Percentiles rank a stretch among this genome's conserved stretches.
phyloP scores from a whole-genome alignment of 352 stramenopile genomes.

The Pythium grandisporangium region DNA sequence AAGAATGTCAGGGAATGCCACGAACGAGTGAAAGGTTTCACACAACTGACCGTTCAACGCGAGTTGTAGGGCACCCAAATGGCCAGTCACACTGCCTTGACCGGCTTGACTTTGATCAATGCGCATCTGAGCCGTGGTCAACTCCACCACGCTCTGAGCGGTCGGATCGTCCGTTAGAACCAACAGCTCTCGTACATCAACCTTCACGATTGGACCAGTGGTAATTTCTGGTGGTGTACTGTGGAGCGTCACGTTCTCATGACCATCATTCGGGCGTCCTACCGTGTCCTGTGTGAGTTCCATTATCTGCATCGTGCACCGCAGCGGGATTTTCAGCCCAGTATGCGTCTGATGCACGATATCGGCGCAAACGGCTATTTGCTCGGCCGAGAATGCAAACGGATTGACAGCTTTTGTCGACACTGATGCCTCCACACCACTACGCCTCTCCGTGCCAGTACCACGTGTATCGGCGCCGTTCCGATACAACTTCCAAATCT shows the following conservation, averaged over 20 bases:
- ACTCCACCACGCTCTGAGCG: background rate
- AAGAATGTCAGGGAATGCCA: constrained; percentile 9
- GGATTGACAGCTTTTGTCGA: background rate
- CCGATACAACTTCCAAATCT: constrained; percentile 1
- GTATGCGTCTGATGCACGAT: background rate
- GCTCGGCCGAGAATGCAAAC: constrained; percentile 2
- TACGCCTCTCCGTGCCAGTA: too few species aligned
- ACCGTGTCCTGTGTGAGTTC: constrained; percentile 2
- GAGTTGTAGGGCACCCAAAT: background rate
- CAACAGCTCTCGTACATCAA: background rate
- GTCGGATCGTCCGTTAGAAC: background rate
- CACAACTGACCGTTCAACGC: constrained; percentile 5
- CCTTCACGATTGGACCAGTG: too few species aligned
- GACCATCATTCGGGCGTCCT: too few species aligned
- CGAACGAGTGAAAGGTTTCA: constrained; percentile 10
- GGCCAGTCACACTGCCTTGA: constrained; percentile 2
- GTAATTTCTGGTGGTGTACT: too few species aligned
- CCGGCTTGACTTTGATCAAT: constrained; percentile 5
- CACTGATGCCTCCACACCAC: background rate
- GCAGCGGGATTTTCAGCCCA: constrained; percentile 1
- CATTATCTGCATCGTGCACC: background rate
- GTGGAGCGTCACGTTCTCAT: too few species aligned
- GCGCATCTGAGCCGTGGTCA: background rate
- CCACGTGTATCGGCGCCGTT: too few species aligned
- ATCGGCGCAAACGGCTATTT: constrained; percentile 4